Base-by-base conservation (phyloP, 192 early-diverging fungal species). In the Jimgerdemannia lactiflua region DNA sequence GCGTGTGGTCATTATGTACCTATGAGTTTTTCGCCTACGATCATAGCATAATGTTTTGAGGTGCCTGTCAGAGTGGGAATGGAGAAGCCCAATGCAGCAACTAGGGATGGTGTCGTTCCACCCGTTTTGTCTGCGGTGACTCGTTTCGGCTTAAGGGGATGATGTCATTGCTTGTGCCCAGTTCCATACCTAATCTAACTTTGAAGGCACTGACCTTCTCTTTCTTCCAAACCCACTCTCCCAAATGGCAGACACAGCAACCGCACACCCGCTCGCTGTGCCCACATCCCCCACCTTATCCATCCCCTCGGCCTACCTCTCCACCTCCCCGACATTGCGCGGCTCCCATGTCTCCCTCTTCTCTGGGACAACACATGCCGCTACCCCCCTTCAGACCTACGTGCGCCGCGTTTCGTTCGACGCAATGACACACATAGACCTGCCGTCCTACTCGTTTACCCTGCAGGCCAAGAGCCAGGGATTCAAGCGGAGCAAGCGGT, bases 381-480 rank as follows among this genome's bases (percentile, higher is more conserved):
- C 64, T 70, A 64, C 63, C 19, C 11, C 73, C 44, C 29, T 29
- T 29, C 64, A 74, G 4, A 78, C 75, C 10, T 83, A 83, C 20
- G 73, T 83, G 9, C 74, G 75, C 18, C 75, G 78, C 64, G 81
- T 83, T 20, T 76, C 75, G 4, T 83, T 83, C 67, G 81, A 83
- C 64, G 79, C 73, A 11, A 83, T 83, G 81, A 83, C 78, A 1
- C 66, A 76, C 54, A 70, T 77, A 29, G 83, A 81, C 42, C 72
- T 81, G 9, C 77, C 78, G 3, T 78, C 82, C 18, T 84, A 84
- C 42, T 74, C 79, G 3, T 84, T 86, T 65, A 88, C 86, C 17
- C 71, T 88, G n/a, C 83, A 82, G 49, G 84, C 81, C 9, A 81
- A 79, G 63, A 86, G 78, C 3, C 83, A 83, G 42, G 75, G 77